Percentiles rank a stretch among this genome's conserved stretches.
phyloP scores from a whole-genome alignment of 1,139 yeast species.

The Geotrichum histeridarum region DNA sequence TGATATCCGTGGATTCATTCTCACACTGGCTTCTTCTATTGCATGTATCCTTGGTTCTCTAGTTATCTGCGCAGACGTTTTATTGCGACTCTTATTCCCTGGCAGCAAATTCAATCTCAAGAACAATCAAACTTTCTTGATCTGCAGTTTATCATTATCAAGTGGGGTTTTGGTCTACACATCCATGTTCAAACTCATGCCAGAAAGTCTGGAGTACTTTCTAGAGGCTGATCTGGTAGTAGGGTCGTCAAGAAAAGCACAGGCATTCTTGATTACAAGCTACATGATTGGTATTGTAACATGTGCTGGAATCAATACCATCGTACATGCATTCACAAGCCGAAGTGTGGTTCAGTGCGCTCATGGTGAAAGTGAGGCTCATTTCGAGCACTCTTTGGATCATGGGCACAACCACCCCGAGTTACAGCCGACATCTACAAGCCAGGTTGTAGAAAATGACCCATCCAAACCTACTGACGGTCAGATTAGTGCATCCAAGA shows the following conservation, averaged over 20 bases:
- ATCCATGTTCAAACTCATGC: constrained; percentile 66
- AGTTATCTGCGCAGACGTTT: constrained; percentile 49
- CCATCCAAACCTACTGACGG: too few species aligned
- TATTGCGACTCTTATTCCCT: constrained; percentile 42
- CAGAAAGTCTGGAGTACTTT: constrained; percentile 51
- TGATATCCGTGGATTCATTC: constrained; percentile 46
- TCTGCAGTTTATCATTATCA: constrained; percentile 63
- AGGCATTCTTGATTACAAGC: constrained; percentile 45
- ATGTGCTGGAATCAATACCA: constrained; percentile 55
- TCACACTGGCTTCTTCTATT: constrained; percentile 51
- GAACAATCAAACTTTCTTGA: constrained; percentile 56
- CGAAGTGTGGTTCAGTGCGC: constrained; percentile 84
- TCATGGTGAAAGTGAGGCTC: constrained; percentile 42
- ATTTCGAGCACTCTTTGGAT: constrained; percentile 23
- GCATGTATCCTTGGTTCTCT: constrained; percentile 59
- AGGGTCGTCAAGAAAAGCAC: constrained; percentile 28
- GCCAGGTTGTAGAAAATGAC: too few species aligned
- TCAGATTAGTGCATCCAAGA: too few species aligned
- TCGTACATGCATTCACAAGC: constrained; percentile 69
- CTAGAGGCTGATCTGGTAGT: constrained; percentile 24
- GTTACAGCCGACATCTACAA: background rate
- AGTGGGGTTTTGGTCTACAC: constrained; percentile 68
- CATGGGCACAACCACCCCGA: background rate
- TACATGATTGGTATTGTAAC: constrained; percentile 55
- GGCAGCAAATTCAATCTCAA: constrained; percentile 45